Evolutionary conservation across 1,139 yeast genomes (phyloP).

Genomic region (Dujonia santamariae): DNA sequence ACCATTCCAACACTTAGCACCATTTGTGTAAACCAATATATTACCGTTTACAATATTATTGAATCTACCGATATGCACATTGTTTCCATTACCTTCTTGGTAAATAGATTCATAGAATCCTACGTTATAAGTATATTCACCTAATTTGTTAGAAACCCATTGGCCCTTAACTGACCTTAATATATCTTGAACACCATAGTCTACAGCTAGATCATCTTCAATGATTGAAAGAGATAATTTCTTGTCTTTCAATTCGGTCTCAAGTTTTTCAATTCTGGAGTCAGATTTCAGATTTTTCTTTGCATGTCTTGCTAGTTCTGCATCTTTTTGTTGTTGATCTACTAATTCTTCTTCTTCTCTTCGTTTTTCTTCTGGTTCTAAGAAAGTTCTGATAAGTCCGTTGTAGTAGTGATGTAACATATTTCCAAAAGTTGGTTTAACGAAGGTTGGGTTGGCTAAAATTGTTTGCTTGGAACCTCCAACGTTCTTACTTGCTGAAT

Average conservation of each 20-base stretch:
- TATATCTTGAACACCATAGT: conserved; percentile 65
- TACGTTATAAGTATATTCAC: conserved; percentile 69
- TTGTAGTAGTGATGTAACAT: conserved; percentile 24
- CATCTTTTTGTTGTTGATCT: background rate
- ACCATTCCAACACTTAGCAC: conserved; percentile 96
- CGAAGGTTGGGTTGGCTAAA: conserved; percentile 1
- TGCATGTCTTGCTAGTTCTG: background rate
- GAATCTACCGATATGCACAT: conserved; percentile 54
- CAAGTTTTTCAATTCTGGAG: conserved; percentile 4
- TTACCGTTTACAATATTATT: conserved; percentile 32
- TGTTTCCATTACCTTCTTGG: conserved; percentile 52
- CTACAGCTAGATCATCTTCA: conserved; percentile 18
- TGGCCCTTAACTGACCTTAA: conserved; percentile 54
- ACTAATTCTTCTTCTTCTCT: conserved; percentile 5
- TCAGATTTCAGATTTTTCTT: background rate
- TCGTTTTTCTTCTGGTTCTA: conserved; percentile 8
- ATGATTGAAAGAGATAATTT: conserved; percentile 17
- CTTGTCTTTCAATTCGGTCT: conserved; percentile 16
- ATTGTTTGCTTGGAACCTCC: too few species aligned
- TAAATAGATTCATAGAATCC: conserved; percentile 56
- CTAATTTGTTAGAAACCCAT: conserved; percentile 49
- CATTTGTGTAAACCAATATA: conserved; percentile 46
- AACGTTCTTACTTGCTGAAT: background rate
- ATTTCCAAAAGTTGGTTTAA: conserved; percentile 21
- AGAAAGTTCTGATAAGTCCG: conserved; percentile 10